Conservation (phyloP, 1,139 yeast species). For the Suhomyces terraborum region DNA sequence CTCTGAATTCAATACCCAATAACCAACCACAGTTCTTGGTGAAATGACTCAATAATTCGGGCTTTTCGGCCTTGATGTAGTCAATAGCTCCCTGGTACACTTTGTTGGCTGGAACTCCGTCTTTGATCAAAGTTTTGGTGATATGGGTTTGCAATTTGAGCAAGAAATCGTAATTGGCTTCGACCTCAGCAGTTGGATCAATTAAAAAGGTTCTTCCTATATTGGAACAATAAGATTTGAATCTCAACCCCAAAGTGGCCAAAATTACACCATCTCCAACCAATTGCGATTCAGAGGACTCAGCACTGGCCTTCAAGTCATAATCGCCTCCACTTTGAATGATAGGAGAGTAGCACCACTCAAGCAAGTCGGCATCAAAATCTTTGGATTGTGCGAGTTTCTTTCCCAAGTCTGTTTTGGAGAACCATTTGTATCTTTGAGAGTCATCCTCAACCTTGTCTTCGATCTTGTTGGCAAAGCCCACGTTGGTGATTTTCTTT, state of each 20-base stretch:
- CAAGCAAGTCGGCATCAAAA: conserved; percentile 75
- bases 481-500: conserved; percentile 68
- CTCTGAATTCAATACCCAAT: conserved; percentile 89
- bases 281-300: conserved; percentile 65
- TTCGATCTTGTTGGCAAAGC: conserved; percentile 76
- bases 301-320: conserved; percentile 84
- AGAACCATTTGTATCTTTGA: conserved; percentile 72
- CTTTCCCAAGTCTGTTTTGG: conserved; percentile 62
- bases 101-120: conserved; percentile 66
- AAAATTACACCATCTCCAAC: conserved; percentile 80
- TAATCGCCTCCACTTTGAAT: conserved; percentile 87
- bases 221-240: conserved; percentile 87
- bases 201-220: conserved; percentile 86
- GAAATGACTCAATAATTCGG: conserved; percentile 66
- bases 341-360: conserved; percentile 94
- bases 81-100: conserved; percentile 66
- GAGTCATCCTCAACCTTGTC: conserved; percentile 78
- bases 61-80: conserved; percentile 56
- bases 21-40: conserved; percentile 87
- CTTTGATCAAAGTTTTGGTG: conserved; percentile 53
- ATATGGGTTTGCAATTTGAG: conserved; percentile 68
- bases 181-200: conserved; percentile 84
- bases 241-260: conserved; percentile 83
- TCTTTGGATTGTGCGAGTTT: conserved; percentile 48
- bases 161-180: conserved; percentile 75